Conservation (phyloP, 2,329 filamentous ascomycete species). For the Acrodontium crateriforme region DNA sequence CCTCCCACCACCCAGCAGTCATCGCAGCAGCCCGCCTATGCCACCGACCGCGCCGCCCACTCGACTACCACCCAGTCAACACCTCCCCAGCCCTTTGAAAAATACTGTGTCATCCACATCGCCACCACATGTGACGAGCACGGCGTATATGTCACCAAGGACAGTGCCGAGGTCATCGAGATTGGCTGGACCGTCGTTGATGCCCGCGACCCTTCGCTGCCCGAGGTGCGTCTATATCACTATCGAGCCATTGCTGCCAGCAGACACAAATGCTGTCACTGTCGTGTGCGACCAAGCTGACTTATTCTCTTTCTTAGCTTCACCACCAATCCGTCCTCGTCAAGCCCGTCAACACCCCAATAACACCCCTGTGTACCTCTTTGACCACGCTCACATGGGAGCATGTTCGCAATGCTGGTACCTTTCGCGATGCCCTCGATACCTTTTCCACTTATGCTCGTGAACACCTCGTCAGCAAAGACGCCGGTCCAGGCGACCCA, state of each 20-base stretch:
- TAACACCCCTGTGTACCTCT: constrained; percentile 95
- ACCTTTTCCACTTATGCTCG: constrained; percentile 88
- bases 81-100: constrained; percentile 47
- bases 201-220: constrained; percentile 18
- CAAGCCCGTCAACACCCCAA: constrained; percentile 96
- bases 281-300: too few species aligned
- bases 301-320: too few species aligned
- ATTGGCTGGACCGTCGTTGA: constrained; percentile 77
- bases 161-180: constrained; percentile 98
- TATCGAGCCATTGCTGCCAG: constrained; percentile 7
- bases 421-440: constrained; percentile 91
- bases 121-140: constrained; percentile 98
- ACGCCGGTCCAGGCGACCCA: constrained; percentile 38
- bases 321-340: constrained; percentile 93
- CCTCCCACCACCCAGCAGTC: constrained; percentile 2
- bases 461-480: constrained; percentile 80
- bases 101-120: constrained; percentile 96
- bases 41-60: constrained; percentile 9
- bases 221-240: constrained; percentile 18
- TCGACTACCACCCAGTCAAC: constrained; percentile 6
- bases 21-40: constrained; percentile 9
- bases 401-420: constrained; percentile 92
- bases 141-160: constrained; percentile 97
- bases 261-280: constrained; percentile 10
- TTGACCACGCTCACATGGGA: constrained; percentile 98